phyloP scores from a whole-genome alignment of 2,329 filamentous ascomycete species.

The Ophiocordyceps robertsii region DNA sequence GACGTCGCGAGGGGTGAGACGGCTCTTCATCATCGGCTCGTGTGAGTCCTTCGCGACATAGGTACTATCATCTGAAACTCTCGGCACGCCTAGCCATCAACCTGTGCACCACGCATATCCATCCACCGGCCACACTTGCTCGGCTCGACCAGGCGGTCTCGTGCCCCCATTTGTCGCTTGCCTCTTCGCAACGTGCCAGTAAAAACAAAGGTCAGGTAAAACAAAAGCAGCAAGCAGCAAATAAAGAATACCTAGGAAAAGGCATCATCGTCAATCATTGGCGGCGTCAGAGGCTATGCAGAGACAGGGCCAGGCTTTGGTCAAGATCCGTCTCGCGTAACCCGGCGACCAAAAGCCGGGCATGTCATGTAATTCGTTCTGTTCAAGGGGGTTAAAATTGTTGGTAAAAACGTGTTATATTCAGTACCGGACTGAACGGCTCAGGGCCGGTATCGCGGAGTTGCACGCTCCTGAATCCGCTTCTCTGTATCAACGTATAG shows the following conservation, averaged over 20 bases:
- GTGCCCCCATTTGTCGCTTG: too few relatives aligned
- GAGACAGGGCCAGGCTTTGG: not conserved
- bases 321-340: too few relatives aligned
- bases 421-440: constrained; percentile 4
- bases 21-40: too few relatives aligned
- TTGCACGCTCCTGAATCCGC: constrained; percentile 56
- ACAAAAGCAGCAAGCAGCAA: not conserved
- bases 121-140: too few relatives aligned
- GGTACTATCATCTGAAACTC: too few relatives aligned
- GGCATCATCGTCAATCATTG: constrained; percentile 5
- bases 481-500: constrained; percentile 74
- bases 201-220: not conserved
- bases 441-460: constrained; percentile 18
- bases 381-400: not conserved
- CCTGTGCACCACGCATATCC: too few relatives aligned
- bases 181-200: too few relatives aligned
- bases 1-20: too few relatives aligned
- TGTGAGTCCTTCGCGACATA: too few relatives aligned
- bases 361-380: not conserved
- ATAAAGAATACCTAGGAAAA: not conserved
- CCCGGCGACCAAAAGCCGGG: too few relatives aligned
- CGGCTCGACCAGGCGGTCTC: too few relatives aligned
- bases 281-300: not conserved
- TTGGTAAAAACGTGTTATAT: constrained; percentile 7
- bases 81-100: too few relatives aligned